Conservation (phyloP, 768 basidiomycete genomes). For the Amanita inopinata region DNA sequence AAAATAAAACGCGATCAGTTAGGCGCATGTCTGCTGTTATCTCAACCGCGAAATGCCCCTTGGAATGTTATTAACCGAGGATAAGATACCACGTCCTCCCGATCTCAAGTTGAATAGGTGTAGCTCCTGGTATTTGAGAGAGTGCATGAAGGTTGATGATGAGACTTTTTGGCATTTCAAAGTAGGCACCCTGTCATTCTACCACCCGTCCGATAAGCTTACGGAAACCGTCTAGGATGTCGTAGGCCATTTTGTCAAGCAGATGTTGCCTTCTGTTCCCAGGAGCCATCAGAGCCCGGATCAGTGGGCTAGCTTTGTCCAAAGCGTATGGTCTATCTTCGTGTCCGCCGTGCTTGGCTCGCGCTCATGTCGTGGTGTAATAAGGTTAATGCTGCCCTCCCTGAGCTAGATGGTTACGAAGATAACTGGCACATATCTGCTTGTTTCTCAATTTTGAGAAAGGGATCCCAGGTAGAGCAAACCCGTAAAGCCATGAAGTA, state of each 20-base stretch:
- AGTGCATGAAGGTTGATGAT: background rate
- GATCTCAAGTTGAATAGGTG: background rate
- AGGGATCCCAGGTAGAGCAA: background rate
- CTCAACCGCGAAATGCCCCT: background rate
- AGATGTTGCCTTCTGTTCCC: background rate
- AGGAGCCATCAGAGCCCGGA: background rate
- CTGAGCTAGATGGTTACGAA: background rate
- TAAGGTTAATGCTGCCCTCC: background rate
- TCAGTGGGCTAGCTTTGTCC: background rate
- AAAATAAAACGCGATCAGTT: background rate
- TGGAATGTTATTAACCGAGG: background rate
- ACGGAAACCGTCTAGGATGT: background rate
- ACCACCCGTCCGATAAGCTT: background rate
- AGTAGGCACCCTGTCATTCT: background rate
- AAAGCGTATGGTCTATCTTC: background rate
- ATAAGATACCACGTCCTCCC: background rate
- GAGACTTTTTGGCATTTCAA: background rate
- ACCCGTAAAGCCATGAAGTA: background rate
- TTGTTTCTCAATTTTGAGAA: slow-evolving; percentile 1
- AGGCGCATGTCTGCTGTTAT: no score
- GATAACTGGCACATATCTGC: slow-evolving; percentile 1
- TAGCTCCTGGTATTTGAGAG: background rate
- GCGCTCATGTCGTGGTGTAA: background rate
- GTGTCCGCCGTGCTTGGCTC: no score
- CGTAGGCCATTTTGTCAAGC: background rate